These are phyloP conservation scores for Colletotrichum lindemuthianum DNA, from an alignment of 2,329 filamentous ascomycete genomes.

Conservation along the genomic window DNA sequence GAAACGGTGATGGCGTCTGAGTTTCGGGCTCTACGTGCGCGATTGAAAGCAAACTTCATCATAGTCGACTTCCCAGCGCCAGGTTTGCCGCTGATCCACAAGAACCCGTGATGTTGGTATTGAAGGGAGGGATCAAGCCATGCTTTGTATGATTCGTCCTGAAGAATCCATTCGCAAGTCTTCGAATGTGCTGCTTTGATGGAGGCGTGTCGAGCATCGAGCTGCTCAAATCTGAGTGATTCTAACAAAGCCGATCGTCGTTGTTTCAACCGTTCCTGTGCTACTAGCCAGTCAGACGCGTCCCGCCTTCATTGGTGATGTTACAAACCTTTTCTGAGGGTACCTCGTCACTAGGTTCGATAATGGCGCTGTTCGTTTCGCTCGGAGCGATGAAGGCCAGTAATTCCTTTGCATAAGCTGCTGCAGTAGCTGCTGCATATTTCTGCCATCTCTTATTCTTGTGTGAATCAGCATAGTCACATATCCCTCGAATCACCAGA, in stretches of 20 bases:
- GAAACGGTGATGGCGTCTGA: slow-evolving; percentile 44
- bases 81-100: slow-evolving; percentile 60
- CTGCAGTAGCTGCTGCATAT: slow-evolving; percentile 47
- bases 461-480: slow-evolving; percentile 50
- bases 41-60: slow-evolving; percentile 51
- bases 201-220: slow-evolving; percentile 47
- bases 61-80: slow-evolving; percentile 58
- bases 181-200: slow-evolving; percentile 50
- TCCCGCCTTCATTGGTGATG: too few species aligned
- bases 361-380: too few species aligned
- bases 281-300: background rate
- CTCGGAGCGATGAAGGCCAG: slow-evolving; percentile 9
- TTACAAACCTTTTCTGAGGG: background rate
- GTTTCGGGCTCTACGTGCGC: slow-evolving; percentile 33
- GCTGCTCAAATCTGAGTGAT: slow-evolving; percentile 50
- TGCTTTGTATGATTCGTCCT: slow-evolving; percentile 43
- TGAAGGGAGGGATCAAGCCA: slow-evolving; percentile 49
- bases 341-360: background rate
- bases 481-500: slow-evolving; percentile 49
- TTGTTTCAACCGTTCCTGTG: background rate
- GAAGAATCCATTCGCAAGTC: slow-evolving; percentile 55
- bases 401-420: slow-evolving; percentile 40
- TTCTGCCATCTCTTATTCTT: slow-evolving; percentile 49
- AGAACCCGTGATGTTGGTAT: slow-evolving; percentile 48
- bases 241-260: slow-evolving; percentile 37